Evolutionary conservation across 1,139 yeast species (phyloP).

Genomic region (Casaregolazyma lundiana): DNA sequence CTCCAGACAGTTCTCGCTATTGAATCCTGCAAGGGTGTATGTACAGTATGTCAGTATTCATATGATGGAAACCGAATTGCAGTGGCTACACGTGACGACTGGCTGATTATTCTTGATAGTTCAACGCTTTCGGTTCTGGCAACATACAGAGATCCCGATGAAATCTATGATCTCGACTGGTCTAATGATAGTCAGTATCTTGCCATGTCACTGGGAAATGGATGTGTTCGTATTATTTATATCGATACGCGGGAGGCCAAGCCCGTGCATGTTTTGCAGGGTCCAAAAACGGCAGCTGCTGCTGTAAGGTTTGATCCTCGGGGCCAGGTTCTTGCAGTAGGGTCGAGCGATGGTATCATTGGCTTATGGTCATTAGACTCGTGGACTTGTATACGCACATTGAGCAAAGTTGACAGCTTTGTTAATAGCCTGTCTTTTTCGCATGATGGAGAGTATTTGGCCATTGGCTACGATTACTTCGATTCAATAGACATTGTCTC

Average conservation of each 20-base stretch:
- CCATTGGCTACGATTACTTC: constrained; percentile 30
- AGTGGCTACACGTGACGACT: constrained; percentile 41
- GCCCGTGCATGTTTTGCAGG: constrained; percentile 31
- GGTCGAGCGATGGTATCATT: constrained; percentile 69
- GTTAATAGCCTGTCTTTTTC: constrained; percentile 31
- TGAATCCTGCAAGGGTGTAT: constrained; percentile 16
- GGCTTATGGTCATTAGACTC: constrained; percentile 52
- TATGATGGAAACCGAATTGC: constrained; percentile 51
- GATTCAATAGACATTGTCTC: constrained; percentile 30
- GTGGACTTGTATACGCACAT: constrained; percentile 43
- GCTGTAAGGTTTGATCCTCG: constrained; percentile 53
- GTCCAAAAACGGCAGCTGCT: constrained; percentile 54
- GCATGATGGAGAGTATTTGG: constrained; percentile 34
- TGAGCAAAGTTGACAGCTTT: constrained; percentile 43
- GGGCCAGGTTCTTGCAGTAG: constrained; percentile 53
- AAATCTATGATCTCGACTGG: constrained; percentile 40
- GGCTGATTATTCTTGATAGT: constrained; percentile 17
- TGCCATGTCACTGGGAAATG: constrained; percentile 35
- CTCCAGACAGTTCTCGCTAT: constrained; percentile 12
- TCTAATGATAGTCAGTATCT: constrained; percentile 26
- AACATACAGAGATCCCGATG: constrained; percentile 22
- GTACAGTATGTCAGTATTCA: constrained; percentile 43
- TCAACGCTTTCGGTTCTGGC: constrained; percentile 17
- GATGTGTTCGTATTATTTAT: constrained; percentile 29
- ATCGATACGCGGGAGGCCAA: constrained; percentile 9